phyloP scores from a whole-genome alignment of 2,329 filamentous ascomycete genomes.

The Fusarium coffeatum region DNA sequence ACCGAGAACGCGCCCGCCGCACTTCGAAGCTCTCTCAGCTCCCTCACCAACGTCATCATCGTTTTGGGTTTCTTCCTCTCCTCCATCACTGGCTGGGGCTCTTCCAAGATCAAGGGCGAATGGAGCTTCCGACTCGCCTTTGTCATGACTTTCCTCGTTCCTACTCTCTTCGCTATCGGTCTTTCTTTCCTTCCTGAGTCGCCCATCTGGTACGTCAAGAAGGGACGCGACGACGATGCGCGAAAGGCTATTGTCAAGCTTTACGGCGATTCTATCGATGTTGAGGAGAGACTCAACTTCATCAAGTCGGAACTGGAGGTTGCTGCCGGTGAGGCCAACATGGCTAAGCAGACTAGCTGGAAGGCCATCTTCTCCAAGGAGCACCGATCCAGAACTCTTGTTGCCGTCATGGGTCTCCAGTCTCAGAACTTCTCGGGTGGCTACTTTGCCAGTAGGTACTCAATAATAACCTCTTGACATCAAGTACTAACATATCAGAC shows the following conservation, averaged over 20 bases:
- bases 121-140: constrained; percentile 47
- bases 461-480: rapidly evolving
- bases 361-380: constrained; percentile 48
- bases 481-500: constrained; percentile 26
- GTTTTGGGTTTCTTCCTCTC: constrained; percentile 48
- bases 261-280: constrained; percentile 36
- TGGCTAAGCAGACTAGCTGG: constrained; percentile 47
- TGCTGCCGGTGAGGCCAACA: constrained; percentile 37
- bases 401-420: constrained; percentile 45
- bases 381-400: constrained; percentile 41
- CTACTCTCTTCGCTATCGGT: constrained; percentile 40
- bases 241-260: constrained; percentile 45
- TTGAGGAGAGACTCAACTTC: constrained; percentile 40
- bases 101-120: constrained; percentile 44
- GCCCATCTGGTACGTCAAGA: constrained; percentile 48
- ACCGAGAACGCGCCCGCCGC: constrained; percentile 48
- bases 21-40: constrained; percentile 45
- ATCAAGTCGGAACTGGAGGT: constrained; percentile 47
- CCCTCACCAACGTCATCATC: constrained; percentile 48
- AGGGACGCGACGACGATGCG: constrained; percentile 45
- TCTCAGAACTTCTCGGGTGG: constrained; percentile 48
- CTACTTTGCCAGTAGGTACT: constrained; percentile 46
- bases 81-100: constrained; percentile 44
- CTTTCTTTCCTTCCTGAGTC: constrained; percentile 47
- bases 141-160: constrained; percentile 47